These are phyloP conservation scores for Selaginella moellendorffii DNA, from an alignment of 75 land plant species.

Conservation along the genomic window DNA sequence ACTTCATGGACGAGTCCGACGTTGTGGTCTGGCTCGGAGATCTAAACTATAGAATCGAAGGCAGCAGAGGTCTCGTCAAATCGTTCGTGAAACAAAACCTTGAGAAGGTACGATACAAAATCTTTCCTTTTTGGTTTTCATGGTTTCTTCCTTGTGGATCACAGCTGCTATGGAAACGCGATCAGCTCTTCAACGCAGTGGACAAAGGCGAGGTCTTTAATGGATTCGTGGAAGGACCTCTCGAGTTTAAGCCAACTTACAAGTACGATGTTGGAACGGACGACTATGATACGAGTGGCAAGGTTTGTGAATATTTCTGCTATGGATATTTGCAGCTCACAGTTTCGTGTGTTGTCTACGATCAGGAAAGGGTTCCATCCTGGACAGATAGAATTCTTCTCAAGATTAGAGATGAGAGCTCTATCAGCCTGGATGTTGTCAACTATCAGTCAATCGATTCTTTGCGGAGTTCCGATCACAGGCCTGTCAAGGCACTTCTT, in stretches of 20 bases:
- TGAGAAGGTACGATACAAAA: conserved; percentile 29
- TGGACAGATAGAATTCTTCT: conserved; percentile 80
- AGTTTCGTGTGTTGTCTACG: background rate
- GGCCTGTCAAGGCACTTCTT: conserved; percentile 55
- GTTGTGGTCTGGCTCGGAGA: conserved; percentile 80
- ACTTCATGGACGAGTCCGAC: conserved; percentile 29
- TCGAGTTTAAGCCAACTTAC: conserved; percentile 67
- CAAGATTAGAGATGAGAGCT: conserved; percentile 36
- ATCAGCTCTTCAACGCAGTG: conserved; percentile 58
- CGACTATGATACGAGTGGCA: conserved; percentile 65
- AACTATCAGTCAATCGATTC: conserved; percentile 51
- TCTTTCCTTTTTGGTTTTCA: background rate
- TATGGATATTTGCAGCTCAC: background rate
- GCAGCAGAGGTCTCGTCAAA: conserved; percentile 36
- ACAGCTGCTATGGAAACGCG: conserved; percentile 48
- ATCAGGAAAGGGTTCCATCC: conserved; percentile 68
- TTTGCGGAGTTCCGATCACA: conserved; percentile 57
- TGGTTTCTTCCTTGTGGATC: background rate
- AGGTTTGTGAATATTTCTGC: conserved; percentile 27
- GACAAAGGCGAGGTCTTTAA: conserved; percentile 53
- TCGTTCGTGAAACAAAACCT: conserved; percentile 39
- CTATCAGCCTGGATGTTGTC: conserved; percentile 8
- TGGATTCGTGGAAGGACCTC: conserved; percentile 60
- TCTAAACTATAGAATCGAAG: conserved; percentile 65
- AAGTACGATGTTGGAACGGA: conserved; percentile 69